Base-by-base conservation (phyloP, 768 basidiomycete species). In the Tricholomella constricta region DNA sequence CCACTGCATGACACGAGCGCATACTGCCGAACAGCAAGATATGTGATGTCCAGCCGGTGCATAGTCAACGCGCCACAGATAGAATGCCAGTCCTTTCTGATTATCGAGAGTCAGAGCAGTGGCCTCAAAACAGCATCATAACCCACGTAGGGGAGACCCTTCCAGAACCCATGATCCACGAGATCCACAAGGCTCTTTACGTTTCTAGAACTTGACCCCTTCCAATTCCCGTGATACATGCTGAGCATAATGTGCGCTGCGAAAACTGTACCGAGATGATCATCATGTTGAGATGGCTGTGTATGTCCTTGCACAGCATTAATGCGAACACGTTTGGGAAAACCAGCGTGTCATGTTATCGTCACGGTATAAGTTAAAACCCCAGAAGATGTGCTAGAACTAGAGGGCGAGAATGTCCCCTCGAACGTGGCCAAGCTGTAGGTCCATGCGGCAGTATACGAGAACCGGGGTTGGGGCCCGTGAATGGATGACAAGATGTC, bases 171-270 rank as follows among this genome's bases (percentile, higher is more conserved):
- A 59, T 32, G 47, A 53, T 48, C 45, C 25, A 53, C 31, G 10
- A 14, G 31, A 32, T 32, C 14, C 31, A 32, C 29, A 51, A 51
- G 42, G 48, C 48, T 48, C 25, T 48, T 51, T 50, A 54, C 47
- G 48, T 59, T 59, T 53, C 51, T 55, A 44, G 57, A 55, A 54
- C 23, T 41, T 45, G 45, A 4, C 29, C 35, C 29, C 49, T 34
- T 45, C 41, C 37, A 29, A 35, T 55, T 52, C 54, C 43, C 49
- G 41, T 43, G 34, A 55, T 52, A 17, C 23, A 25, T 40, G 45
- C 7, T 31, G 12, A n/a, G n/a, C 27, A 41, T 15, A 45, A 42
- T 41, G 41, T 51, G 49, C 38, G 25, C 34, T 37, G 27, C 37
- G 35, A 22, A 40, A 29, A 9, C 25, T 29, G 37, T 41, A 46